Base-by-base conservation (phyloP, 768 basidiomycete genomes). In the Kwoniella mangroviensis region DNA sequence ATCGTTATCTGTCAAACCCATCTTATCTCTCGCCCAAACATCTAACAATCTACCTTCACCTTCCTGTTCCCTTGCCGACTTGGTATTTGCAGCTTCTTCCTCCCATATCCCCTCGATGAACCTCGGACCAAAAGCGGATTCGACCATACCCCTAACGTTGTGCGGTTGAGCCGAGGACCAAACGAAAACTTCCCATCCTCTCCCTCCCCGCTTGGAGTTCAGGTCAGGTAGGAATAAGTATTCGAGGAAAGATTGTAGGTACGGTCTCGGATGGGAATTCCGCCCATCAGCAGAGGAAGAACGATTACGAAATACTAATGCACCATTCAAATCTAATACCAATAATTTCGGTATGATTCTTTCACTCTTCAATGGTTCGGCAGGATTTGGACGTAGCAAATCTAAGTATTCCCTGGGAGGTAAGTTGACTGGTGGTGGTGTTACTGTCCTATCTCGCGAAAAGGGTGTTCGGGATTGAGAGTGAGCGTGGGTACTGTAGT, bases 271-370 rank as follows among this genome's bases (percentile, higher is more conserved):
- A 60, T 75, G 71, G 7, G 70, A 52, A 21, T 45, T 58, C 11
- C 73, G 57, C 21, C 42, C 34, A 13, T 66, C 61, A 49, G 65
- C 34, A 11, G 42, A 26, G 12, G 45, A 24, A 4, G 63, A 45
- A 40, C 73, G 73, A 45, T 70, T 66, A 6, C 76, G 70, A 63
- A 74, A 79, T 22, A 83, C 60, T 52, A 83, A 41, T 21, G 81
- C 79, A 3, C 80, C 80, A 57, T 83, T 83, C n/a, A 83, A 68
- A 59, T 83, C 82, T n/a, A 81, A 68, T 0, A 81, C 75, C 2
- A 83, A 60, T 3, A 83, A 72, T 69, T 83, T 83, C 15, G 69
- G 62, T 15, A 64, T 42, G 1, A 63, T 52, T 12, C 19, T 24
- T 12, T 58, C 62, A 1, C 43, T 55, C 4, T 28, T 43, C 2